A percentile compares a stretch with the other conserved stretches of the same genome.
phyloP scores from a whole-genome alignment of 805 yeast genomes.

The Priceomyces medius region DNA sequence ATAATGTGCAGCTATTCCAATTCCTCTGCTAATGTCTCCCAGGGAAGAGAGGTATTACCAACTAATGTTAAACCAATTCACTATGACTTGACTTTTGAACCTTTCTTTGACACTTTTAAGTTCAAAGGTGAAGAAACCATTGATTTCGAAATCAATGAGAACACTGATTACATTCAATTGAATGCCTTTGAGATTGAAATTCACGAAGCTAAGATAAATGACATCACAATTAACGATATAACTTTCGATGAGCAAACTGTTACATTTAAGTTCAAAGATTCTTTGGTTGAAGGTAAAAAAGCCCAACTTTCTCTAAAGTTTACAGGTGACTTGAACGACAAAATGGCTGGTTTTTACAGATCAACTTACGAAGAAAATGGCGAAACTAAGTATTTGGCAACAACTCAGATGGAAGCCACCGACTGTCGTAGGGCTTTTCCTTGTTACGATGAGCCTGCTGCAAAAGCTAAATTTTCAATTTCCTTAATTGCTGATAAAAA shows the following conservation, averaged over 20 bases:
- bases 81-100: slow-evolving; percentile 42
- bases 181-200: slow-evolving; percentile 68
- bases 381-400: slow-evolving; percentile 67
- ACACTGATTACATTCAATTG: slow-evolving; percentile 47
- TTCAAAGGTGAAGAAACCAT: slow-evolving; percentile 57
- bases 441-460: slow-evolving; percentile 79
- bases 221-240: slow-evolving; percentile 20
- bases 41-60: slow-evolving; percentile 43
- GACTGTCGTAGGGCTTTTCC: slow-evolving; percentile 89
- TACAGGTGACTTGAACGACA: slow-evolving; percentile 65
- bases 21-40: slow-evolving; percentile 11
- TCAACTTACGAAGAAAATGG: slow-evolving; percentile 65
- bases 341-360: slow-evolving; percentile 82
- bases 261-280: slow-evolving; percentile 39
- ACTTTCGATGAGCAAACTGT: slow-evolving; percentile 35
- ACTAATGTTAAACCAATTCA: slow-evolving; percentile 41
- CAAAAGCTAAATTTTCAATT: slow-evolving; percentile 71
- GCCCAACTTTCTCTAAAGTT: slow-evolving; percentile 51
- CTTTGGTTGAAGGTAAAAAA: slow-evolving; percentile 33
- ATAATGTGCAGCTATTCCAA: slow-evolving; percentile 13
- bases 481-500: slow-evolving; percentile 55
- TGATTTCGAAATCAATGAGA: slow-evolving; percentile 52
- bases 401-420: slow-evolving; percentile 85
- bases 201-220: slow-evolving; percentile 44
- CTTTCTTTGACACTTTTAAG: slow-evolving; percentile 53